Base-by-base conservation (phyloP, 2,329 filamentous ascomycete species). In the Aureobasidium sp. region DNA sequence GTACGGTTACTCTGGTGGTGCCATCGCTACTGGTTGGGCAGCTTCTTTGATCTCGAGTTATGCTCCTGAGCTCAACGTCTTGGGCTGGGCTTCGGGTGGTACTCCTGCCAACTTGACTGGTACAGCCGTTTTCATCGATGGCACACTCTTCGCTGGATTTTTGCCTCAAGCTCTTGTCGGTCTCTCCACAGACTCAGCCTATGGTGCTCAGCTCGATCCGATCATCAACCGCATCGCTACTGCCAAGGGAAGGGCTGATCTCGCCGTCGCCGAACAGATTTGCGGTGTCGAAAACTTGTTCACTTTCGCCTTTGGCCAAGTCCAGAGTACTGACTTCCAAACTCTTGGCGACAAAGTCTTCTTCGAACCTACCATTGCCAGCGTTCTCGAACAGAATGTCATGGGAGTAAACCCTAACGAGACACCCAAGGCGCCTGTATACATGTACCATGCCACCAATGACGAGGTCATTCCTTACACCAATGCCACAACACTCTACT, bases 61-160 rank as follows among this genome's bases (percentile, higher is more conserved):
- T 48, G 74, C 74, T 6, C 69, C 73, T 4, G 74, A 76, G 42
- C 65, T 76, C 38, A 47, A 68, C 6, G 72, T 77, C 54, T 67
- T 67, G 6, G 77, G 76, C 25, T 67, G 71, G 6, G 75, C 75
- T 2, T 56, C 75, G 3, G 76, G 76, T 29, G 77, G 76, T 18
- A 70, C 83, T 3, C 78, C 82, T 0, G 78, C 84, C 0, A 82
- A 85, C 47, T 55, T 76, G 25, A 75, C 72, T 7, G 73, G 71
- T 15, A 72, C 70, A 7, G 66, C 68, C 13, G 59, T 68, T 13
- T 73, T 69, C 65, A 66, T 75, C 51, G 73, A 74, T 47, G 67
- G 68, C 47, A 74, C 70, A 1, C 11, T 63, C 6, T 72, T 74
- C 65, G 55, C 66, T 38, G 74, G 74, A 20, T 76, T 75, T 69